These are phyloP conservation scores for Nidularia pulvinata DNA, from an alignment of 768 basidiomycete genomes.

Conservation along the genomic window DNA sequence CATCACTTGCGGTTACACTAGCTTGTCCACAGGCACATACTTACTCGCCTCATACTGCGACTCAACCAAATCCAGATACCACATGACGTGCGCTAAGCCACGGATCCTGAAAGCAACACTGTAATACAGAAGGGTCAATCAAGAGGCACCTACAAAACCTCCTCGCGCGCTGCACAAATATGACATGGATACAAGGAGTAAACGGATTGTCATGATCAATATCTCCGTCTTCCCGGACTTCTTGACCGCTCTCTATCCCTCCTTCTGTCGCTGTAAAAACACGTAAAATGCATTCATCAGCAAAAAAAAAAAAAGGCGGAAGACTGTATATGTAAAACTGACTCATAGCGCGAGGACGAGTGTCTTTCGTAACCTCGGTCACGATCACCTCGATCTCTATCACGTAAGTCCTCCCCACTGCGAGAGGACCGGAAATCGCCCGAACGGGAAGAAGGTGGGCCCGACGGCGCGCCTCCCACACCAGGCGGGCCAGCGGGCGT, in stretches of 20 bases:
- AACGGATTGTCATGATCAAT: constrained; percentile 25
- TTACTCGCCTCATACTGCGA: too few species aligned
- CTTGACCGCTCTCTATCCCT: constrained; percentile 74
- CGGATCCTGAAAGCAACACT: neutral
- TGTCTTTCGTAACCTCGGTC: constrained; percentile 72
- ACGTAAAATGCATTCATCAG: constrained; percentile 19
- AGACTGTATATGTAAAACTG: constrained; percentile 29
- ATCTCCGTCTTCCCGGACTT: constrained; percentile 67
- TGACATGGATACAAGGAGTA: too few species aligned
- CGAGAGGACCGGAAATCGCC: constrained; percentile 60
- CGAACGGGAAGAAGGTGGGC: constrained; percentile 33
- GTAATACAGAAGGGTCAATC: neutral
- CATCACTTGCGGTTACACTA: too few species aligned
- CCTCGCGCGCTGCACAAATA: too few species aligned
- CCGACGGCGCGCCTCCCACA: constrained; percentile 31
- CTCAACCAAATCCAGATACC: too few species aligned
- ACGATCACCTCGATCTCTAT: constrained; percentile 66
- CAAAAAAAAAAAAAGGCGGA: constrained; percentile 13
- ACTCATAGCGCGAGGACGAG: constrained; percentile 73
- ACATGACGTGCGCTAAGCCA: too few species aligned
- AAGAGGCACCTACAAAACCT: neutral
- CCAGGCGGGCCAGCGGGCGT: constrained; percentile 32
- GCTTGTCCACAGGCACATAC: too few species aligned
- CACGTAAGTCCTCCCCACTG: constrained; percentile 53
- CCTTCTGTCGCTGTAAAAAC: constrained; percentile 57